phyloP scores from a whole-genome alignment of 768 basidiomycete genomes.

The Imleria badia region DNA sequence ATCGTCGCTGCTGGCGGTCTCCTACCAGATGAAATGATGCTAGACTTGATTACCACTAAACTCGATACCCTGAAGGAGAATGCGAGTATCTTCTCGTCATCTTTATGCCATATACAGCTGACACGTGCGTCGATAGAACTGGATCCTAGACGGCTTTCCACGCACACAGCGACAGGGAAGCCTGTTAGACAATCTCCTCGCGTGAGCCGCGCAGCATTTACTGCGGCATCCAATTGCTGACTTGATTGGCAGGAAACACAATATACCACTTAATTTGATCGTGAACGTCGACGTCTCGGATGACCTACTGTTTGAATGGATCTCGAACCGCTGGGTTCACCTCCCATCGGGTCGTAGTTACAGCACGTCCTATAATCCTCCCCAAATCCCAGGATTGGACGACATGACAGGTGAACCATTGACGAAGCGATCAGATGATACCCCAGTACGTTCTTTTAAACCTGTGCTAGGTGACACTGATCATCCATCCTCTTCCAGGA shows the following conservation, averaged over 20 bases:
- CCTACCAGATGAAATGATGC: constrained; percentile 74
- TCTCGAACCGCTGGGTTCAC: constrained; percentile 86
- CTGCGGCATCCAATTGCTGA: background rate
- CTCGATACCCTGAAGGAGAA: constrained; percentile 63
- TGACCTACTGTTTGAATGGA: constrained; percentile 75
- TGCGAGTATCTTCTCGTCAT: constrained; percentile 36
- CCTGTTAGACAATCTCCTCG: constrained; percentile 70
- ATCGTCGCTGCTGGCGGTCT: constrained; percentile 78
- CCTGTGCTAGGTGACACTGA: constrained; percentile 2
- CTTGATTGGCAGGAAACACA: constrained; percentile 46
- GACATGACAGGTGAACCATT: constrained; percentile 84
- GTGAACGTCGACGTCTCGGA: constrained; percentile 85
- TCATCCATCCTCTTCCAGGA: constrained; percentile 46
- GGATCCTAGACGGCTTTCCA: constrained; percentile 92
- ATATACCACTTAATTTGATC: constrained; percentile 69
- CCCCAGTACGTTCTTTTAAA: constrained; percentile 52
- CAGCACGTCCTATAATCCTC: constrained; percentile 83
- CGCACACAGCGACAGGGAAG: constrained; percentile 80
- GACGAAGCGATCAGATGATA: constrained; percentile 81
- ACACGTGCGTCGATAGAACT: constrained; percentile 50
- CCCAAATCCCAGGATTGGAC: constrained; percentile 73
- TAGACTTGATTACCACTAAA: constrained; percentile 70
- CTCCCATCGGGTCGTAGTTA: constrained; percentile 84
- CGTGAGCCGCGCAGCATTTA: constrained; percentile 39
- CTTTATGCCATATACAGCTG: background rate